These are phyloP conservation scores for Aspergillus novoparasiticus DNA, from an alignment of 2,329 filamentous ascomycete species.

Conservation along the genomic window DNA sequence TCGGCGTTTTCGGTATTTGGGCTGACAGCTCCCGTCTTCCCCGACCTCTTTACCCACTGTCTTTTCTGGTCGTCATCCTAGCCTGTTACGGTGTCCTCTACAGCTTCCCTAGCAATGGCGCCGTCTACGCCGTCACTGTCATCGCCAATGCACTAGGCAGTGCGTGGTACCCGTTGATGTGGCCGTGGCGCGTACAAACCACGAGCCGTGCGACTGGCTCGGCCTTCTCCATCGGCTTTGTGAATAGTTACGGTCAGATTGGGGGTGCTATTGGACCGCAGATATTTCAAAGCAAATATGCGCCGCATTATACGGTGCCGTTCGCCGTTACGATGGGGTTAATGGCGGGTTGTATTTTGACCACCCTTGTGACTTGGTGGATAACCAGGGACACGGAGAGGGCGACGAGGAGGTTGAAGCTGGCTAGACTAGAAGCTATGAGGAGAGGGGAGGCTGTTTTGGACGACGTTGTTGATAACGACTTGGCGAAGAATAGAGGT, in stretches of 20 bases:
- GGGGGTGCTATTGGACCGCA: conserved; percentile 53
- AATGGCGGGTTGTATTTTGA: conserved; percentile 46
- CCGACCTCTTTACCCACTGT: conserved; percentile 48
- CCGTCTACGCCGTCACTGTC: conserved; percentile 51
- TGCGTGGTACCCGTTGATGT: conserved; percentile 54
- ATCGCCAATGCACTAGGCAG: conserved; percentile 48
- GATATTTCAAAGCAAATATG: conserved; percentile 50
- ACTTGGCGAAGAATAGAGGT: conserved; percentile 27
- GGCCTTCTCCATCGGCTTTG: conserved; percentile 54
- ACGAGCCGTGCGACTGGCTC: conserved; percentile 52
- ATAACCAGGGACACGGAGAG: conserved; percentile 48
- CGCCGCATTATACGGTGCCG: conserved; percentile 48
- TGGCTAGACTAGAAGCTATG: conserved; percentile 44
- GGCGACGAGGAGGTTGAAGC: conserved; percentile 50
- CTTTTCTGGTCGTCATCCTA: conserved; percentile 47
- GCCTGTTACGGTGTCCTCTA: conserved; percentile 51
- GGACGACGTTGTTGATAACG: conserved; percentile 48
- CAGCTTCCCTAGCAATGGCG: conserved; percentile 50
- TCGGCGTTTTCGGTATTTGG: conserved; percentile 45
- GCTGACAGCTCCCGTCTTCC: conserved; percentile 49
- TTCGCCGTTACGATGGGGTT: conserved; percentile 51
- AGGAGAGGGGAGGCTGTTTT: conserved; percentile 46
- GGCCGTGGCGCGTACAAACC: conserved; percentile 56
- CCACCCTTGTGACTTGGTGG: conserved; percentile 50
- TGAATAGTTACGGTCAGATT: conserved; percentile 55